Conservation (phyloP, 768 basidiomycete genomes). For the Boletellus emodensis region DNA sequence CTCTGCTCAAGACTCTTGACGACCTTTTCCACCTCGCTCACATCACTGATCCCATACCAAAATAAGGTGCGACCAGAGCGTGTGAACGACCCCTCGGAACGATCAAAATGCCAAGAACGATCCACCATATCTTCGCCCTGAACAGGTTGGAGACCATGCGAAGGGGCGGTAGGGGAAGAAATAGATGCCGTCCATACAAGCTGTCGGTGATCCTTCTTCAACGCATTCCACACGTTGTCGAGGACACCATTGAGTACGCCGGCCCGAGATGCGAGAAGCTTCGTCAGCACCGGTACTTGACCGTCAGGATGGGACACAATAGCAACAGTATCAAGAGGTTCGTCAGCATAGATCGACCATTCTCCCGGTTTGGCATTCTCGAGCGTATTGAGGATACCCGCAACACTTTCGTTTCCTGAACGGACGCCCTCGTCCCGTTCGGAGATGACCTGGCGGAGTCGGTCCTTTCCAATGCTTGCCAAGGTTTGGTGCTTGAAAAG, state of each 20-base stretch:
- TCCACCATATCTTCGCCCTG: conserved; percentile 79
- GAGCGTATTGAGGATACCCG: conserved; percentile 60
- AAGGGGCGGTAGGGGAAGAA: conserved; percentile 10
- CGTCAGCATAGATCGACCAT: conserved; percentile 97
- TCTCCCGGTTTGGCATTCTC: conserved; percentile 75
- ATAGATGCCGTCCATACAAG: conserved; percentile 98
- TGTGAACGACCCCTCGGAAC: conserved; percentile 96
- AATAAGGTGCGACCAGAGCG: conserved; percentile 90
- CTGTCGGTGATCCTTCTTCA: conserved; percentile 89
- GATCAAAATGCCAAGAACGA: conserved; percentile 97
- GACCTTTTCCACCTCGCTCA: conserved; percentile 84
- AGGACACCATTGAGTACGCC: conserved; percentile 92
- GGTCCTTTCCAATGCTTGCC: conserved; percentile 84
- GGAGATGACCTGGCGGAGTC: conserved; percentile 90
- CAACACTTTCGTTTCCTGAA: conserved; percentile 77
- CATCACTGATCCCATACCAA: conserved; percentile 95
- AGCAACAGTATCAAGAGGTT: conserved; percentile 92
- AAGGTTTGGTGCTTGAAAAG: conserved; percentile 85
- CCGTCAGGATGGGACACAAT: conserved; percentile 90
- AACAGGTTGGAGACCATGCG: conserved; percentile 2
- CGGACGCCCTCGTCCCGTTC: conserved; percentile 94
- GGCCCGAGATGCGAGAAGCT: conserved; percentile 81
- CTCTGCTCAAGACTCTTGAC: conserved; percentile 73
- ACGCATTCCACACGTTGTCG: conserved; percentile 96
- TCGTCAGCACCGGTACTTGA: conserved; percentile 87